Evolutionary conservation across 257 asterid species (phyloP).

Genomic region (Solanum megistacrolobum): DNA sequence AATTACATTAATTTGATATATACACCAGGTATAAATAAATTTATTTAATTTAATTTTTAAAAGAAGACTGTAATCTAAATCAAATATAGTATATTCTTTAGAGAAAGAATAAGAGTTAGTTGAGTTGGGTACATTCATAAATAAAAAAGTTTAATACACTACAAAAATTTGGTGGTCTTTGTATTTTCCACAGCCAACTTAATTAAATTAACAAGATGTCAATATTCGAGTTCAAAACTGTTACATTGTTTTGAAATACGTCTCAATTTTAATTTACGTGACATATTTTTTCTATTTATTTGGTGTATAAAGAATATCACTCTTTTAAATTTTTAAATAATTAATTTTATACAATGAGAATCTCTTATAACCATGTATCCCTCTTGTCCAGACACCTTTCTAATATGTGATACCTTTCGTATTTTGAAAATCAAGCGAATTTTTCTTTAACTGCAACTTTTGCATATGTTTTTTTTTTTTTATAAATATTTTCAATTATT

Average conservation of each 20-base stretch:
- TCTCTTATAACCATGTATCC: not conserved
- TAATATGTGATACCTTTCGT: not conserved
- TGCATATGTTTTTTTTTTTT: not conserved
- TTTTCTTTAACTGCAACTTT: not conserved
- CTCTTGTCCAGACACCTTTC: too few relatives aligned
- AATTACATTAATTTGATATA: too few relatives aligned
- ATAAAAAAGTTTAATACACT: not conserved
- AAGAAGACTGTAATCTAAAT: not conserved
- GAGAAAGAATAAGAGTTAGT: not conserved
- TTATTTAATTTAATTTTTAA: too few relatives aligned
- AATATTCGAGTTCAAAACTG: not conserved
- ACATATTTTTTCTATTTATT: not conserved
- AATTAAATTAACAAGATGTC: not conserved
- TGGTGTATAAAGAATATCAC: not conserved
- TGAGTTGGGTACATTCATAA: not conserved
- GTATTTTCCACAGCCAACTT: not conserved
- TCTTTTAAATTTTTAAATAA: not conserved
- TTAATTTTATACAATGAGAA: not conserved
- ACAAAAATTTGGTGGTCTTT: not conserved
- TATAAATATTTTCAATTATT: not conserved
- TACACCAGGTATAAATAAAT: too few relatives aligned
- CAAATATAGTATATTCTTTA: not conserved
- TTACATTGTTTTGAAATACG: not conserved
- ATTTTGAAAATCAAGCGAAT: not conserved
- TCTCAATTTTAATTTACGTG: not conserved